Evolutionary conservation across 805 yeast species (phyloP).

Genomic region (Zygotorulaspora sp.): DNA sequence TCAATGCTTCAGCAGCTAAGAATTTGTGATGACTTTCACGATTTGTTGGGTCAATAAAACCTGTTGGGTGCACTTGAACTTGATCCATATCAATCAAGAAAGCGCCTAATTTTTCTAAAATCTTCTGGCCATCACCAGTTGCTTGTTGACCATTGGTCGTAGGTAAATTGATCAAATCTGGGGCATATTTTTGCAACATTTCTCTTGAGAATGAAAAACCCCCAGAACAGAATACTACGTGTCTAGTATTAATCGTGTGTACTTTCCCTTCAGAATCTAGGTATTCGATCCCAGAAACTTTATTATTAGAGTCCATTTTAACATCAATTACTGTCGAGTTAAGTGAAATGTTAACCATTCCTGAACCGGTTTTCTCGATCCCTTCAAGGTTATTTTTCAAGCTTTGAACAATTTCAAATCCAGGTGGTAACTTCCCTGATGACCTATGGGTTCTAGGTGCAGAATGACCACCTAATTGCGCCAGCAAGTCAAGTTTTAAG

Average conservation of each 20-base stretch:
- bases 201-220: slow-evolving; percentile 46
- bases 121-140: slow-evolving; percentile 54
- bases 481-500: slow-evolving; percentile 59
- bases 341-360: slow-evolving; percentile 36
- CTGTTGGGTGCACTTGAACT: slow-evolving; percentile 61
- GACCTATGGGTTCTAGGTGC: slow-evolving; percentile 80
- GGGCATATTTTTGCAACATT: slow-evolving; percentile 41
- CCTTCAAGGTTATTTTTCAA: slow-evolving; percentile 38
- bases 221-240: slow-evolving; percentile 54
- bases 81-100: slow-evolving; percentile 53
- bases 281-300: slow-evolving; percentile 43
- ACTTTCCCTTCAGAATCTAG: slow-evolving; percentile 28
- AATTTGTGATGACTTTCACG: slow-evolving; percentile 45
- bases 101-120: slow-evolving; percentile 47
- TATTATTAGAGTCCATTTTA: slow-evolving; percentile 25
- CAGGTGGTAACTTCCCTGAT: slow-evolving; percentile 52
- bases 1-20: slow-evolving; percentile 54
- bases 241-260: slow-evolving; percentile 26
- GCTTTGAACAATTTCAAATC: slow-evolving; percentile 51
- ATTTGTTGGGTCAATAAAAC: slow-evolving; percentile 46
- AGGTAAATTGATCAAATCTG: slow-evolving; percentile 44
- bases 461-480: slow-evolving; percentile 82
- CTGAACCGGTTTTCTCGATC: slow-evolving; percentile 28
- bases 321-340: slow-evolving; percentile 39
- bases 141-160: slow-evolving; percentile 55